These are phyloP conservation scores for Calcarisporium arbuscula DNA, from an alignment of 2,329 filamentous ascomycete genomes.

Conservation along the genomic window DNA sequence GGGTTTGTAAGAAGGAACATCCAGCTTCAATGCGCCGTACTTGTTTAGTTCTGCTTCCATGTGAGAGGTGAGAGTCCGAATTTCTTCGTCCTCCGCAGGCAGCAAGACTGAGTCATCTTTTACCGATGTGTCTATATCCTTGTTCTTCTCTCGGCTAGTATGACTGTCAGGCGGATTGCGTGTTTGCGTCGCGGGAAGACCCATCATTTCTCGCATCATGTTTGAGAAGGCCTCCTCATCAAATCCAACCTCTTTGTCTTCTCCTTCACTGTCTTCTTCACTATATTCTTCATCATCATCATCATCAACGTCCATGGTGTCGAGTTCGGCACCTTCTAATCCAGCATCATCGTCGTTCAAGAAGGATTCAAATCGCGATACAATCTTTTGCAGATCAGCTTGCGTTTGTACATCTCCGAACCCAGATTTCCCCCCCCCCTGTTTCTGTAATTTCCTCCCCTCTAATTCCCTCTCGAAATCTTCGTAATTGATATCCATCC, in stretches of 20 bases:
- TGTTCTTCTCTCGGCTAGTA: slow-evolving; percentile 1
- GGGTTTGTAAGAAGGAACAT: too few relatives aligned
- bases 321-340: slow-evolving; percentile 67
- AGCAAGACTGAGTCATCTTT: too few relatives aligned
- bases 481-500: slow-evolving; percentile 86
- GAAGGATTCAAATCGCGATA: slow-evolving; percentile 88
- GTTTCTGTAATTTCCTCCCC: slow-evolving; percentile 35
- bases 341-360: slow-evolving; percentile 80
- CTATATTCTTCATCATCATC: slow-evolving; percentile 42
- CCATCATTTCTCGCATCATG: slow-evolving; percentile 94
- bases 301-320: slow-evolving; percentile 64
- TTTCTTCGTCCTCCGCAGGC: slow-evolving; percentile 54
- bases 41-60: slow-evolving; percentile 69
- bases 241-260: slow-evolving; percentile 72
- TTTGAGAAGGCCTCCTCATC: slow-evolving; percentile 77
- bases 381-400: slow-evolving; percentile 80
- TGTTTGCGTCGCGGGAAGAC: slow-evolving; percentile 36
- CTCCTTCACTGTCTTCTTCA: slow-evolving; percentile 52
- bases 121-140: slow-evolving; percentile 18
- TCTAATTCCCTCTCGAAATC: slow-evolving; percentile 81
- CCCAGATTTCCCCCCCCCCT: slow-evolving; percentile 32
- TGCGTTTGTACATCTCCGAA: slow-evolving; percentile 64
- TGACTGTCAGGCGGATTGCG: slow-evolving; percentile 4
- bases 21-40: slow-evolving; percentile 57
- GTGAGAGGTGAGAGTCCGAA: slow-evolving; percentile 57